Evolutionary conservation across 805 yeast genomes (phyloP).

Genomic region (Metschnikowia matae): DNA sequence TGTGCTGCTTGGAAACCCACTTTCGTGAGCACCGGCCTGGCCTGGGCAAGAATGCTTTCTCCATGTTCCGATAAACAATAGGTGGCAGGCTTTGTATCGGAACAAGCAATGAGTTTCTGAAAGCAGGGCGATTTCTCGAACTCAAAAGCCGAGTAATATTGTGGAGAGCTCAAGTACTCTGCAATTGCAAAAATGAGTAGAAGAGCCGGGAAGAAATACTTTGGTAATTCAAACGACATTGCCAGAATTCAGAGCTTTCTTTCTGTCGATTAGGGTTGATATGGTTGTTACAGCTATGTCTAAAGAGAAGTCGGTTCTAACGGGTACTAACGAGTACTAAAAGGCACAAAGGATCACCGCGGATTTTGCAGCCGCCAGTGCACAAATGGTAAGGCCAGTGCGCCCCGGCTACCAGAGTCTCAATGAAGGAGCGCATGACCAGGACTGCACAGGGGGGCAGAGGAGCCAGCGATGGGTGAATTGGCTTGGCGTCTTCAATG

Average conservation of each 20-base stretch:
- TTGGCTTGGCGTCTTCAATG: not conserved
- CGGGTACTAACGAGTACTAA: not conserved
- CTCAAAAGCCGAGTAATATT: conserved; percentile 4
- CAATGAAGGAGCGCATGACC: not conserved
- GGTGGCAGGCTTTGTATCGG: conserved; percentile 7
- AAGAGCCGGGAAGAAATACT: not conserved
- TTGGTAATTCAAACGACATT: not conserved
- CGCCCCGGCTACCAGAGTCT: not conserved
- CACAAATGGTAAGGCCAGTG: not conserved
- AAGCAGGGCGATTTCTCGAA: conserved; percentile 6
- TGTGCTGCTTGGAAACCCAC: conserved; percentile 6
- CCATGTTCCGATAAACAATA: conserved; percentile 5
- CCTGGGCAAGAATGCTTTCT: conserved; percentile 4
- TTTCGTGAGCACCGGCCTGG: conserved; percentile 2
- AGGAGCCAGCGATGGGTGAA: not conserved
- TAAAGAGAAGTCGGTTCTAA: not conserved
- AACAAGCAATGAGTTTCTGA: conserved; percentile 8
- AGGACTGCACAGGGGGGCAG: not conserved
- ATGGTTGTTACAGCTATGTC: not conserved
- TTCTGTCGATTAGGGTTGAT: not conserved
- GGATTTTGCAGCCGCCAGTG: conserved; percentile 2
- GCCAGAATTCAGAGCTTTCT: not conserved
- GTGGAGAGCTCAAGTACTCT: not conserved
- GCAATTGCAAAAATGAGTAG: not conserved
- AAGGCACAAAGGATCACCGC: not conserved